These are phyloP conservation scores for Gossypium longicalyx DNA, from an alignment of 345 rosid genomes.

Conservation along the genomic window DNA sequence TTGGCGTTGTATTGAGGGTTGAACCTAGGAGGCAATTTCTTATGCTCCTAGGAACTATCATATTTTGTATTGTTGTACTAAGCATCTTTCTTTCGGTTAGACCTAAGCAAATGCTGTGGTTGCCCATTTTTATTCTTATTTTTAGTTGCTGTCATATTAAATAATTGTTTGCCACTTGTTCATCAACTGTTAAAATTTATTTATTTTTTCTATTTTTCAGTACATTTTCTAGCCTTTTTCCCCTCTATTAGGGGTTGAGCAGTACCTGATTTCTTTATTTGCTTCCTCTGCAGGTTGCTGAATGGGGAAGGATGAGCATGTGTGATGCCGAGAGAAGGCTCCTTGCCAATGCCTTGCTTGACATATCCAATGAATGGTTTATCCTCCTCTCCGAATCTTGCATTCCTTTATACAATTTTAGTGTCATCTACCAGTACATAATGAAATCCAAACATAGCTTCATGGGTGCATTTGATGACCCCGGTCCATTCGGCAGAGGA, in stretches of 20 bases:
- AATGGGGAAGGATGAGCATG: slow-evolving; percentile 98
- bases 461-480: slow-evolving; percentile 86
- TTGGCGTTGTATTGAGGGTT: not conserved
- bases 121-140: not conserved
- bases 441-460: slow-evolving; percentile 63
- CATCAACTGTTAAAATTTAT: not conserved
- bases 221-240: not conserved
- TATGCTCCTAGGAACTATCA: not conserved
- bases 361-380: slow-evolving; percentile 81
- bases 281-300: slow-evolving; percentile 50
- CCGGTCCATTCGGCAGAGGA: slow-evolving; percentile 81
- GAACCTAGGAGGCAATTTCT: not conserved
- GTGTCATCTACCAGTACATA: slow-evolving; percentile 57
- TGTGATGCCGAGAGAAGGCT: slow-evolving; percentile 94
- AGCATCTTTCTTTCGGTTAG: not conserved
- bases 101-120: not conserved
- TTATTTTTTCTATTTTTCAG: not conserved
- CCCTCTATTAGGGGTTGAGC: not conserved
- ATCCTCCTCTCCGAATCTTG: slow-evolving; percentile 92
- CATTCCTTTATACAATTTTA: slow-evolving; percentile 83
- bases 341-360: slow-evolving; percentile 86
- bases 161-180: not conserved
- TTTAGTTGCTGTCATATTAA: not conserved
- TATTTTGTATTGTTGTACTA: not conserved
- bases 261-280: slow-evolving; percentile 7